Conservation (phyloP, 306 rosid species). For the Fragaria vesca region DNA sequence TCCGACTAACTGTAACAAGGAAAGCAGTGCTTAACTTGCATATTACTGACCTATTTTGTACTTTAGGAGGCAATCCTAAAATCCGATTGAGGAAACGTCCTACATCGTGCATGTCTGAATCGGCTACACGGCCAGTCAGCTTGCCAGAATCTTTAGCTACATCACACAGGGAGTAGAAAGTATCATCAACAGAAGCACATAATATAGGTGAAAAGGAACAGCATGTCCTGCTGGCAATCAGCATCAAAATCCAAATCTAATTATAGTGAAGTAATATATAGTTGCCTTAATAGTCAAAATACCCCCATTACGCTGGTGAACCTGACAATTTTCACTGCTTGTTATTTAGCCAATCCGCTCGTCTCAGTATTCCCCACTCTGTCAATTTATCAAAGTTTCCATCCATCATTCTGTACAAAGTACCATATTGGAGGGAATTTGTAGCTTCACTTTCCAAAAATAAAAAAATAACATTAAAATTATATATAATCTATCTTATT, state of each 20-base stretch:
- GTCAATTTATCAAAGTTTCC: background rate
- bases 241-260: background rate
- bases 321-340: background rate
- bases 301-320: background rate
- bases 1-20: constrained; percentile 23
- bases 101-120: constrained; percentile 95
- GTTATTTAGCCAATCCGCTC: background rate
- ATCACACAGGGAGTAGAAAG: constrained; percentile 23
- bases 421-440: background rate
- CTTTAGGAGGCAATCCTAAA: constrained; percentile 87
- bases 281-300: background rate
- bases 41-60: constrained; percentile 80
- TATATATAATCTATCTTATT: background rate
- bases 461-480: background rate
- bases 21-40: constrained; percentile 23
- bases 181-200: constrained; percentile 20
- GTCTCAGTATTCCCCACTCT: background rate
- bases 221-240: background rate
- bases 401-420: background rate
- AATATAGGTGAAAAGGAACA: constrained; percentile 10
- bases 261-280: background rate
- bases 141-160: constrained; percentile 72
- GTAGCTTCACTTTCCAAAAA: background rate
- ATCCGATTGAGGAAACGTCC: constrained; percentile 96
- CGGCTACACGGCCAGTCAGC: constrained; percentile 75